phyloP scores from a whole-genome alignment of 1,284 basidiomycete genomes.

The Cryptococcus amylolentus region DNA sequence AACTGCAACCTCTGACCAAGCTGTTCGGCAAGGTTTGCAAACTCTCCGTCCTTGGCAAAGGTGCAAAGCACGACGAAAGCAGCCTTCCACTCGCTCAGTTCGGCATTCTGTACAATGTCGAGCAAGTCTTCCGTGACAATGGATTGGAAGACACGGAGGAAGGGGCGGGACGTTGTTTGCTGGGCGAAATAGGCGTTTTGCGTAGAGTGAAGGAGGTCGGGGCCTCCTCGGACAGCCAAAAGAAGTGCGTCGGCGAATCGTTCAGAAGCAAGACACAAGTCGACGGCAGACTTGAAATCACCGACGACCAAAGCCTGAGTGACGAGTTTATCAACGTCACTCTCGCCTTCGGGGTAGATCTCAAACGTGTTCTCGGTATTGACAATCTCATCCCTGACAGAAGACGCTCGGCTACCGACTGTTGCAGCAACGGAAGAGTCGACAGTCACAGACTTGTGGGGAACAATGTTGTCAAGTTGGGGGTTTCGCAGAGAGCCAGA shows the following conservation, averaged over 20 bases:
- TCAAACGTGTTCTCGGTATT: constrained; percentile 68
- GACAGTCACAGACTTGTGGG: constrained; percentile 70
- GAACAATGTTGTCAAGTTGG: constrained; percentile 63
- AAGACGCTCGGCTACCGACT: constrained; percentile 65
- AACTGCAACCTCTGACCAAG: constrained; percentile 87
- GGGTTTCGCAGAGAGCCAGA: constrained; percentile 54
- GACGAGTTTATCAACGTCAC: constrained; percentile 80
- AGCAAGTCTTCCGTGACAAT: constrained; percentile 89
- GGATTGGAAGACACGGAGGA: constrained; percentile 91
- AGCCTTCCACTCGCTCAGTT: constrained; percentile 92
- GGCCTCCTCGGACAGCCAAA: constrained; percentile 84
- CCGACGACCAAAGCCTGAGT: constrained; percentile 92
- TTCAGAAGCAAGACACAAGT: constrained; percentile 82
- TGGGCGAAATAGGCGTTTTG: constrained; percentile 93
- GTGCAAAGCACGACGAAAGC: constrained; percentile 97
- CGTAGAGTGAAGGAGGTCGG: constrained; percentile 81
- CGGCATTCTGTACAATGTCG: constrained; percentile 93
- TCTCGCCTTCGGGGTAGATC: constrained; percentile 86
- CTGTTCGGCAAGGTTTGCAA: constrained; percentile 80
- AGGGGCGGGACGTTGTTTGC: constrained; percentile 71
- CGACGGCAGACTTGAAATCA: constrained; percentile 89
- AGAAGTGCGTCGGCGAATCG: constrained; percentile 93
- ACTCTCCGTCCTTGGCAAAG: constrained; percentile 82
- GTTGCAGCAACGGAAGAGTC: constrained; percentile 90
- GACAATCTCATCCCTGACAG: constrained; percentile 68